Conservation (phyloP, 2,329 filamentous ascomycete species). For the Trichoderma cornu-damae region DNA sequence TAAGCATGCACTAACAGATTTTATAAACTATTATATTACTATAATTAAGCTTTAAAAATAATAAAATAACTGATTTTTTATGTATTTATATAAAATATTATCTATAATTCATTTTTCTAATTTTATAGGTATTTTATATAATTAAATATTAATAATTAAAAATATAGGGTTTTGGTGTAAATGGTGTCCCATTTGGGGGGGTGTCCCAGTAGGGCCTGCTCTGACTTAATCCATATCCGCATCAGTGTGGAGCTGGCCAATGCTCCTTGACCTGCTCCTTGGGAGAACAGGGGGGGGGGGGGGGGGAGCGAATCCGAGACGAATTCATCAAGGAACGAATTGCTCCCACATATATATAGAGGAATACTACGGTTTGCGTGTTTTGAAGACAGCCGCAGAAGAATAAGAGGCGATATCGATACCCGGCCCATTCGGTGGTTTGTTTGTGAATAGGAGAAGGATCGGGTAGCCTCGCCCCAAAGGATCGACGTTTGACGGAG, state of each 20-base stretch:
- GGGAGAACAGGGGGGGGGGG: too few species aligned
- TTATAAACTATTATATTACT: too few species aligned
- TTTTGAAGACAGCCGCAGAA: neutral
- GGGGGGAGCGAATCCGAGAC: neutral
- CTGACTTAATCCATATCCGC: neutral
- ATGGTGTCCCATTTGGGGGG: too few species aligned
- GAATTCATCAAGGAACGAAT: slow-evolving; percentile 1
- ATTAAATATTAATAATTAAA: too few species aligned
- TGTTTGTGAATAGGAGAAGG: neutral
- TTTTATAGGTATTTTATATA: too few species aligned
- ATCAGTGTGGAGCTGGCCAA: neutral
- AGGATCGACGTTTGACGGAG: neutral
- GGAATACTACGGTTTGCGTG: neutral
- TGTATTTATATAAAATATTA: too few species aligned
- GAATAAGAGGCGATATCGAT: neutral
- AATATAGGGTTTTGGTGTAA: too few species aligned
- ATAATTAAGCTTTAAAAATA: too few species aligned
- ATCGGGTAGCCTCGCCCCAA: neutral
- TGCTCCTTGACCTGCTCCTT: neutral
- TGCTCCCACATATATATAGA: slow-evolving; percentile 1
- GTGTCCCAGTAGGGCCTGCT: too few species aligned
- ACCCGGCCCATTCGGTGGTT: neutral
- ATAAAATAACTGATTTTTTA: too few species aligned
- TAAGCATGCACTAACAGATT: too few species aligned
- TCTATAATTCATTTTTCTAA: too few species aligned